Base-by-base conservation (phyloP, 495 filamentous ascomycete genomes). In the Penicillium daleae region DNA sequence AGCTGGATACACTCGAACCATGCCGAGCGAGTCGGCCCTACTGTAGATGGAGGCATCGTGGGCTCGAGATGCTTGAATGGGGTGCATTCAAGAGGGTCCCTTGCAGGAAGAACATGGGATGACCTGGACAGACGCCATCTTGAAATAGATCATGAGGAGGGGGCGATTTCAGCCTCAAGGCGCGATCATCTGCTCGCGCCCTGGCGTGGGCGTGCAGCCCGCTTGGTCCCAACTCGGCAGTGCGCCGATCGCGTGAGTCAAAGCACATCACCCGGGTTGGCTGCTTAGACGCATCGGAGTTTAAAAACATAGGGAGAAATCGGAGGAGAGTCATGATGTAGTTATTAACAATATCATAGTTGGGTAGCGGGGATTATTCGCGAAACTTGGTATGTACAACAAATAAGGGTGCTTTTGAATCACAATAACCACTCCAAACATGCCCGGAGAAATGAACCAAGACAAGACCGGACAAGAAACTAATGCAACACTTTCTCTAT, bases 401-500 rank as follows among this genome's bases (percentile, higher is more conserved):
- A 40, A 32, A 37, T 46, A 19, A 44, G 59, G 44, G 22, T 54
- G 48, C 66, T 66, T 64, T 61, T 42, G 27, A 29, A 27, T 51
- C 44, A 51, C 59, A 60, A 22, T 53, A 59, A 50, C 57, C 62
- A 63, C 59, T 53, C 59, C 63, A 55, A 29, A 56, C 24, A 56
- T 63, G 61, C 48, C 60, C 54, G 29, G 37, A 50, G 31, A 55
- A 64, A 39, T 24, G n/a, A 51, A 55, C 19, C 40, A 63, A 49
- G 24, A n/a, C 29, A 63, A 42, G 37, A 27, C 10, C 49, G 32
- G 32, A 37, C 54, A 21, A 56, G 53, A 39, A 59, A 61, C 51
- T 57, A 57, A 66, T 68, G 54, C 64, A 61, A 39, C 58, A 35
- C 12, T n/a, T 39, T 42, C 31, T 78, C 72, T 77, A 77, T 74